phyloP scores from a whole-genome alignment of 2,329 filamentous ascomycete species.

The Xylariales sp. region DNA sequence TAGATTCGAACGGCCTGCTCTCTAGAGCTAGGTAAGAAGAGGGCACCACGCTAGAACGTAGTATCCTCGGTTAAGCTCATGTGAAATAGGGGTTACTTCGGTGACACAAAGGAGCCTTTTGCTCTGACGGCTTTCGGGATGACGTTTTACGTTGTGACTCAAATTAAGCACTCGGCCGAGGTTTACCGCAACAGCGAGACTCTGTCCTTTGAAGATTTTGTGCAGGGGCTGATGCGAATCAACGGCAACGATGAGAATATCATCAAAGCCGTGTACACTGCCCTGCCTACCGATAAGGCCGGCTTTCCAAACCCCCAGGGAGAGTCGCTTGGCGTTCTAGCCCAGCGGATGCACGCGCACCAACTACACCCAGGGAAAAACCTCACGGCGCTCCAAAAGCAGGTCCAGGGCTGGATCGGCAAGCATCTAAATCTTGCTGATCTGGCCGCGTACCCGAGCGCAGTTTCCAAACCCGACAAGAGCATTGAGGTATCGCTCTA shows the following conservation, averaged over 20 bases:
- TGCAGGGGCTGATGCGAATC: conserved; percentile 39
- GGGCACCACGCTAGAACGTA: not conserved
- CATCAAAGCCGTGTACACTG: conserved; percentile 39
- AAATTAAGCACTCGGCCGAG: conserved; percentile 39
- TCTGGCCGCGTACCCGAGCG: conserved; percentile 10
- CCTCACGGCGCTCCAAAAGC: conserved; percentile 36
- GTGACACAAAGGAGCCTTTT: conserved; percentile 41
- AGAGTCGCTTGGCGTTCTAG: conserved; percentile 36
- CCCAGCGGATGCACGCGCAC: conserved; percentile 40
- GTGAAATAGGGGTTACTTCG: conserved; percentile 12
- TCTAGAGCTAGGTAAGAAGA: conserved; percentile 39
- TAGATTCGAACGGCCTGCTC: conserved; percentile 39
- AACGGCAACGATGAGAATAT: conserved; percentile 37
- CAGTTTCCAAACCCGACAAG: not conserved
- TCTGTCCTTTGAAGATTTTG: conserved; percentile 43
- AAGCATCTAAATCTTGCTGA: conserved; percentile 27
- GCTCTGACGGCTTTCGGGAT: conserved; percentile 41
- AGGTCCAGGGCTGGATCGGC: conserved; percentile 38
- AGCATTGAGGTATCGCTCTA: conserved; percentile 31
- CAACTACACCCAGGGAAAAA: conserved; percentile 43
- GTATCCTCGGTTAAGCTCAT: not conserved
- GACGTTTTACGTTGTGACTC: conserved; percentile 45
- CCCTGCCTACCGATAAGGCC: conserved; percentile 38
- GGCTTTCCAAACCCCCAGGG: conserved; percentile 45
- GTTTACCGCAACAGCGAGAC: conserved; percentile 43